Evolutionary conservation across 2,329 filamentous ascomycete species (phyloP), one percentile per base, ranked within the genome.

Genomic region (Lachnellula willkommii): DNA sequence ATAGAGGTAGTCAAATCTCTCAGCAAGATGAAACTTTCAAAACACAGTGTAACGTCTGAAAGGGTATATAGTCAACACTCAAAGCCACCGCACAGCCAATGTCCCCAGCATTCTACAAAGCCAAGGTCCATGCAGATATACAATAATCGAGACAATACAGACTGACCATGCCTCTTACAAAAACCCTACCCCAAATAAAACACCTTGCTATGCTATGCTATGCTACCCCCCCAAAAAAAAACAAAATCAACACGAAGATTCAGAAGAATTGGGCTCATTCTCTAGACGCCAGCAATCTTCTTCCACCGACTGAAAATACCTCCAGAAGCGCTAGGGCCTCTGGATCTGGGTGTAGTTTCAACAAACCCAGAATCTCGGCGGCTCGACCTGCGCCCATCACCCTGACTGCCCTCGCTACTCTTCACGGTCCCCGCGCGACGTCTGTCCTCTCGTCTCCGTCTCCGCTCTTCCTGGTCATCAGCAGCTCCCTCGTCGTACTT

Each of bases 311-410:
- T 63, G 49, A 68, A 69, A 26, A 81, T 81, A 26, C 84, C 89
- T 20, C 76, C 95, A 53, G 94, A 82, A 72, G 90, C 62, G 1
- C 77, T 88, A 24, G 84, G 79, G 24, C 85, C 80, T 48, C 84
- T 79, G 47, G 86, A 79, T n/a, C 24, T 26, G 3, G 52, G 47
- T 4, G 48, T 52, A 6, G 75, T 75, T 20, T 69, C 66, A 24
- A 64, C 55, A 47, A 66, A 63, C 5, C 61, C 62, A 47, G 64
- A 65, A 49, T 66, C 63, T 54, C 65, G 58, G 22, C 63, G 59
- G 36, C 61, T 64, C 20, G 60, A 63, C 47, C 67, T 51, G 28
- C 63, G 54, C 15, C 58, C 63, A 47, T 68, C 64, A 12, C 62
- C 66, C 55, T 69, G 64, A 56, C 68, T 70, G n/a, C 66, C 67